Conservation (phyloP, 2,329 filamentous ascomycete genomes). For the Cercospora brassicicola region DNA sequence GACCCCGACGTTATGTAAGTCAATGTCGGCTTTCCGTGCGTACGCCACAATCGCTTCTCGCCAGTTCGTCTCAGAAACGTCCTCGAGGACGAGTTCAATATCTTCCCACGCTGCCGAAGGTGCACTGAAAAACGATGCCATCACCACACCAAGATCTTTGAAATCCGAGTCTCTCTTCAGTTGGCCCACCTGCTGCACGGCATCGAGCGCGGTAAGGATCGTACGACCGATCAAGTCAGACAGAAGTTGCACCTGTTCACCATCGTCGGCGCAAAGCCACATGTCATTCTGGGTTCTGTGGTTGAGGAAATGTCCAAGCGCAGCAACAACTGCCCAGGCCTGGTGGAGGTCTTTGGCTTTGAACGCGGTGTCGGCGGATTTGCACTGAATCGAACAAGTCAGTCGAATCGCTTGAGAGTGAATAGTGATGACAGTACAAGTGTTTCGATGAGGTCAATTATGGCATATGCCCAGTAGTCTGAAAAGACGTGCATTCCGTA, state of each 20-base stretch:
- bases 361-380: conserved; percentile 6
- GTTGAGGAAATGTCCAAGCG: conserved; percentile 13
- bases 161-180: conserved; percentile 11
- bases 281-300: background rate
- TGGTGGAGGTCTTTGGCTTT: conserved; percentile 8
- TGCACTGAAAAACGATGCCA: conserved; percentile 4
- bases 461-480: conserved; percentile 9
- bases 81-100: background rate
- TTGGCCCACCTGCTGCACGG: conserved; percentile 5
- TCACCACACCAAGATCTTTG: conserved; percentile 11
- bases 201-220: conserved; percentile 8
- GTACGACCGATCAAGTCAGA: conserved; percentile 3
- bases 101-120: background rate
- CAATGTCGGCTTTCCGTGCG: conserved; percentile 12
- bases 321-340: conserved; percentile 14
- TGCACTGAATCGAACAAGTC: background rate
- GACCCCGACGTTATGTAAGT: conserved; percentile 4
- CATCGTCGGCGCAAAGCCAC: conserved; percentile 12
- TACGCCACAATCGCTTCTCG: conserved; percentile 7
- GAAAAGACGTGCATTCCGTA: conserved; percentile 13
- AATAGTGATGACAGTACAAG: background rate
- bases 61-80: conserved; percentile 3
- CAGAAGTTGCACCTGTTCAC: background rate
- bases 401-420: background rate
- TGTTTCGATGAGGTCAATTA: conserved; percentile 12